phyloP scores from a whole-genome alignment of 2,329 filamentous ascomycete species.

The Trichoderma koningiopsis region DNA sequence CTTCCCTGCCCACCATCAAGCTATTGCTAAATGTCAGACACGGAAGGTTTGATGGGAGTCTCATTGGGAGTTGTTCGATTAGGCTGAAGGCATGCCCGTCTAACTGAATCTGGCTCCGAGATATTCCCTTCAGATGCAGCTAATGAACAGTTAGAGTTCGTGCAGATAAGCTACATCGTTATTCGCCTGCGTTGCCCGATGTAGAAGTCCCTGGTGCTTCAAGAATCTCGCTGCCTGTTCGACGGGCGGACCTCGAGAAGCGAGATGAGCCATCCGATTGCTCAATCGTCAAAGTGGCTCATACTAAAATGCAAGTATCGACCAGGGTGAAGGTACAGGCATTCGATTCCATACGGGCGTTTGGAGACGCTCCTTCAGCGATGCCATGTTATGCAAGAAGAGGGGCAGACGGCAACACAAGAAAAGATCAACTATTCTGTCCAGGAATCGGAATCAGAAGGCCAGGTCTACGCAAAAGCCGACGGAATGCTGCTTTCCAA shows the following conservation, averaged over 20 bases:
- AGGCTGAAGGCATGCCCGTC: neutral
- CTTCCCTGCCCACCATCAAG: neutral
- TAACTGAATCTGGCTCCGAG: neutral
- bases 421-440: neutral
- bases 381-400: neutral
- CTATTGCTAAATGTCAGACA: neutral
- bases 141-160: neutral
- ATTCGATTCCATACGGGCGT: neutral
- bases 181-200: neutral
- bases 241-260: neutral
- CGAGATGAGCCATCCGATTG: neutral
- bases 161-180: neutral
- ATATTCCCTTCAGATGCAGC: neutral
- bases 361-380: neutral
- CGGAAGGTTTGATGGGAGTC: neutral
- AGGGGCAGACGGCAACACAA: neutral
- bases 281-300: neutral
- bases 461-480: neutral
- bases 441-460: neutral
- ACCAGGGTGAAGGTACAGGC: neutral
- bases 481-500: neutral
- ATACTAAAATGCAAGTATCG: neutral
- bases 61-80: neutral
- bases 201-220: neutral
- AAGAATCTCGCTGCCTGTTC: neutral